Conservation (phyloP, 495 filamentous ascomycete species). For the Annulohypoxylon moriforme region DNA sequence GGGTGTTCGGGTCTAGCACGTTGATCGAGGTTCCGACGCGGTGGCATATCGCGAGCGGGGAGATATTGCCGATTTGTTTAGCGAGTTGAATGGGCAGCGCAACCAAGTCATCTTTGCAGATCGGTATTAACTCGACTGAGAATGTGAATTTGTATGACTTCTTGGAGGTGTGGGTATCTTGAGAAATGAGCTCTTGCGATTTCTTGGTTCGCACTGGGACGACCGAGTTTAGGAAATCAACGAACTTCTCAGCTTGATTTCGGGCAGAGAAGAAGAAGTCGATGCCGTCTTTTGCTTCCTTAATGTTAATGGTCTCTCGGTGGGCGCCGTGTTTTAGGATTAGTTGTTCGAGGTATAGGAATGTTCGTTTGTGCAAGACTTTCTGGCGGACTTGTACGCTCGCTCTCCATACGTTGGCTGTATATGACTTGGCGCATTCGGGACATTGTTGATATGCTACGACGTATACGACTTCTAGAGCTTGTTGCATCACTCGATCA, state of each 20-base stretch:
- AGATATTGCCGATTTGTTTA: slow-evolving; percentile 84
- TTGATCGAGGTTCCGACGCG: slow-evolving; percentile 91
- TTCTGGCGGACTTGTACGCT: slow-evolving; percentile 95
- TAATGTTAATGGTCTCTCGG: slow-evolving; percentile 94
- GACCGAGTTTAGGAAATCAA: slow-evolving; percentile 87
- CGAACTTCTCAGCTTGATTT: slow-evolving; percentile 92
- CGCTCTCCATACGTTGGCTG: slow-evolving; percentile 83
- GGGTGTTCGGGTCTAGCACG: slow-evolving; percentile 87
- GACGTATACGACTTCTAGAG: slow-evolving; percentile 91
- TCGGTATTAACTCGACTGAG: slow-evolving; percentile 85
- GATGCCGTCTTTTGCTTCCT: slow-evolving; percentile 90
- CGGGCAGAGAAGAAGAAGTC: slow-evolving; percentile 93
- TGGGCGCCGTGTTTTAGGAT: slow-evolving; percentile 95
- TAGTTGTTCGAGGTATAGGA: slow-evolving; percentile 94
- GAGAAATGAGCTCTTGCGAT: slow-evolving; percentile 90
- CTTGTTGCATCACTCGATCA: slow-evolving; percentile 90
- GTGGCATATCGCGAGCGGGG: slow-evolving; percentile 84
- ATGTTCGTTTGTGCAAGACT: slow-evolving; percentile 96
- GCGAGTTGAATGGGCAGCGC: slow-evolving; percentile 91
- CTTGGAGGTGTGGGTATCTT: slow-evolving; percentile 88
- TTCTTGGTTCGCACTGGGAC: slow-evolving; percentile 83
- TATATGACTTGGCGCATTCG: slow-evolving; percentile 94
- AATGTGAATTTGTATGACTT: slow-evolving; percentile 94
- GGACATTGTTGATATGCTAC: slow-evolving; percentile 90
- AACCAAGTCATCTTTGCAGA: slow-evolving; percentile 97